Evolutionary conservation across 345 rosid genomes (phyloP).

Genomic region (Moricandia moricandioides): DNA sequence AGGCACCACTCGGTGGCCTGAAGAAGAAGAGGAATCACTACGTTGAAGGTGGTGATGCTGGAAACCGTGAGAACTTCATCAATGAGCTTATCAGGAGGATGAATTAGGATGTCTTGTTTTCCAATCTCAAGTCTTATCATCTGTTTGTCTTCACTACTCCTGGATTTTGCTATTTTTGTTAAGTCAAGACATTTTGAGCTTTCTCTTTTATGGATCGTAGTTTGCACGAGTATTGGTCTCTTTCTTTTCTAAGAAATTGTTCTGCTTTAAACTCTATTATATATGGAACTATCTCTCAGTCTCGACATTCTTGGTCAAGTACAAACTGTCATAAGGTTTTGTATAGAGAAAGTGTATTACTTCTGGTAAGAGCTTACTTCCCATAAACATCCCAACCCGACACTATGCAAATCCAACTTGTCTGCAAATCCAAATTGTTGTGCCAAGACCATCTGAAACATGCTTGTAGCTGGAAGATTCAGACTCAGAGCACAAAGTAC

Average conservation of each 20-base stretch:
- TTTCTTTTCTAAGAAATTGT: neutral
- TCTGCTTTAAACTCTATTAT: neutral
- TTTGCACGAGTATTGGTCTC: too few relatives aligned
- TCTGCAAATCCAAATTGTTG: too few relatives aligned
- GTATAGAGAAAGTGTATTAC: too few relatives aligned
- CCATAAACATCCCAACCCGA: too few relatives aligned
- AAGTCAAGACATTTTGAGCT: constrained; percentile 20
- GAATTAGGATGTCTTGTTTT: constrained; percentile 46
- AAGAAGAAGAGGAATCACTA: constrained; percentile 95
- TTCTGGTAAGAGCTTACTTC: too few relatives aligned
- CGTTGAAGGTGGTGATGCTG: constrained; percentile 96
- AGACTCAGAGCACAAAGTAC: too few relatives aligned
- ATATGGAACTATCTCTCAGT: neutral
- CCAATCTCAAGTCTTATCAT: neutral
- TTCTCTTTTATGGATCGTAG: neutral
- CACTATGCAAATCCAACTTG: too few relatives aligned
- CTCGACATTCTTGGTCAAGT: neutral
- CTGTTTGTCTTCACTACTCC: neutral
- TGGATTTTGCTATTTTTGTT: constrained; percentile 21
- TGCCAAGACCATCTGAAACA: too few relatives aligned
- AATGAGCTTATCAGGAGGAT: constrained; percentile 89
- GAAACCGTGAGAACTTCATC: constrained; percentile 67
- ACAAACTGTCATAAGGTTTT: too few relatives aligned
- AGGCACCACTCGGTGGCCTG: constrained; percentile 82
- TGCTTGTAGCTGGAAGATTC: too few relatives aligned